These are phyloP conservation scores for Rhodomyrtus psidioides DNA, from an alignment of 441 rosid species.

Conservation along the genomic window DNA sequence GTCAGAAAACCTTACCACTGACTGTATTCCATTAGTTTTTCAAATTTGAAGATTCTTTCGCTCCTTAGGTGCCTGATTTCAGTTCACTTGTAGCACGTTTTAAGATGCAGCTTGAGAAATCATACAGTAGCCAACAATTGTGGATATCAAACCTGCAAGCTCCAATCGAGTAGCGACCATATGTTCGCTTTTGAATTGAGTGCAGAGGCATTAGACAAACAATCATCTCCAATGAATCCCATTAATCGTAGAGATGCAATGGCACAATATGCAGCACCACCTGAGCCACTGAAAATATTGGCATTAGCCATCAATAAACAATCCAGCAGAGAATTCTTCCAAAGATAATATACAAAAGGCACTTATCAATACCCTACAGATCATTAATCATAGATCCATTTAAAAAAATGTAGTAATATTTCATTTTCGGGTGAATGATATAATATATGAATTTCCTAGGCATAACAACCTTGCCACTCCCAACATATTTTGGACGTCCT, in stretches of 20 bases:
- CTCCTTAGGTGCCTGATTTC: background rate
- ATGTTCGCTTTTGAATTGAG: conserved; percentile 38
- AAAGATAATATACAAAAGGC: background rate
- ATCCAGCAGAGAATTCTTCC: background rate
- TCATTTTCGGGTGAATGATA: background rate
- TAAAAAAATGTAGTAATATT: background rate
- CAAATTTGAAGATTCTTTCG: background rate
- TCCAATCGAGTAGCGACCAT: conserved; percentile 61
- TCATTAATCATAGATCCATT: background rate
- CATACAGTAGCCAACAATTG: background rate
- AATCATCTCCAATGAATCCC: conserved; percentile 73
- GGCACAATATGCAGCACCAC: conserved; percentile 96
- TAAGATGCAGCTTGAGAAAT: background rate
- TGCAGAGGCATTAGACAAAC: conserved; percentile 27
- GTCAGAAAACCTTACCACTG: background rate
- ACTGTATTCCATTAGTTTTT: background rate
- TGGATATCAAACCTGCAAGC: conserved; percentile 44
- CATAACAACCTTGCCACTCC: background rate
- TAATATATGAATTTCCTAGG: background rate
- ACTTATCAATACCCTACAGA: background rate
- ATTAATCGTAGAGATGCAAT: conserved; percentile 78
- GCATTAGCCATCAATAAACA: conserved; percentile 23
- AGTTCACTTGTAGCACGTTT: background rate
- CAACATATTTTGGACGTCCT: background rate
- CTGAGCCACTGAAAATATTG: conserved; percentile 62